Evolutionary conservation across 306 rosid species (phyloP), one percentile per base, ranked within the genome.

Genomic region (Vicia villosa): DNA sequence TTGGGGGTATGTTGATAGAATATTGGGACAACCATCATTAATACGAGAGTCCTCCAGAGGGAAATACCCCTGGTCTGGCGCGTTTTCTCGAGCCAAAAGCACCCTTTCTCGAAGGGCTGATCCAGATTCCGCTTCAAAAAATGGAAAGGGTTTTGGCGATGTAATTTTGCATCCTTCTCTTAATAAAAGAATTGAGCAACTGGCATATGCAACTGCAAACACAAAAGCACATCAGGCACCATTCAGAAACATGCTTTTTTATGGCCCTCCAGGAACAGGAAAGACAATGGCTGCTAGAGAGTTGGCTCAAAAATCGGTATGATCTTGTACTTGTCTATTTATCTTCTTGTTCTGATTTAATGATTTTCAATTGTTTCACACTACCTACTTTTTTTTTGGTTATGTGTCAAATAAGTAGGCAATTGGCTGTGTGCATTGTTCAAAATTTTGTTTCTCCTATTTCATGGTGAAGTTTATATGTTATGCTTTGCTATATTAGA

Each of bases 191-290:
- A 95, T 95, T 45, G 83, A 86, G 77, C 97, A 91, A 76, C 77
- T 95, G 73, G 82, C 99, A 55, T 74, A 72, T 37, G 99, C 99
- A 75, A 95, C 99, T 24, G 89, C 96, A 34, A 95, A 95, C 83
- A 95, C 99, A 46, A 95, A 95, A 81, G 80, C 88, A 19, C 96
- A 95, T 79, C 97, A 91, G 76, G 99, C 99, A 34, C 99, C 97
- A 6, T 95, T 91, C 68, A 88, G 99, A 64, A 95, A 95, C 78
- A 86, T 95, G 91, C 92, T 95, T 73, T 91, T 95, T 77, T 95
- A 95, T 79, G 97, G 99, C 22, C 96, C 99, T 84, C 97, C 97
- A 11, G 99, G 99, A 80, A 95, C 99, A 50, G 99, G 99, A 68
- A 95, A 95, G 69, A 95, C 99, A 63, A 89, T 95, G 99, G 99